Evolutionary conservation across 495 filamentous ascomycete species (phyloP).

Genomic region (Cercophora samala): DNA sequence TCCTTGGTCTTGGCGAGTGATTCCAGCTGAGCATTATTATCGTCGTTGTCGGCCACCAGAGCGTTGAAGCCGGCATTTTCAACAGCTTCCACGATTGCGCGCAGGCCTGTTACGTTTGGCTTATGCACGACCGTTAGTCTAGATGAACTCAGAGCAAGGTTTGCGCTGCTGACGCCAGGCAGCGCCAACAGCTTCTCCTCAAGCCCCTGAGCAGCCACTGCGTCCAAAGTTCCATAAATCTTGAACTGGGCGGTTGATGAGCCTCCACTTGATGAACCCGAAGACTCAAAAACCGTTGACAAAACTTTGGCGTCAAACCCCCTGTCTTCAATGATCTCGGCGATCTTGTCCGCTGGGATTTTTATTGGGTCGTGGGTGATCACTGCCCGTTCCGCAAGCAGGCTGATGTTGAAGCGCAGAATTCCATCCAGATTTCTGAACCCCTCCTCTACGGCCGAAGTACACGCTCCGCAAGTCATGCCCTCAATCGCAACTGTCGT

Average conservation of each 20-base stretch:
- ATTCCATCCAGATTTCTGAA: constrained; percentile 73
- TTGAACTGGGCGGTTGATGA: constrained; percentile 67
- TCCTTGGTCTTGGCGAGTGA: constrained; percentile 95
- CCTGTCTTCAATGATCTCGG: constrained; percentile 84
- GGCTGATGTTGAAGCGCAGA: constrained; percentile 85
- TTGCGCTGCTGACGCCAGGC: constrained; percentile 68
- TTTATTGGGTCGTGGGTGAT: constrained; percentile 72
- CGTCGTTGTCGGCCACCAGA: constrained; percentile 82
- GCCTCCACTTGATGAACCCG: constrained; percentile 43
- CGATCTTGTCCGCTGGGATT: constrained; percentile 68
- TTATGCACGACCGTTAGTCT: constrained; percentile 68
- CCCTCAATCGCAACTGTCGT: constrained; percentile 91
- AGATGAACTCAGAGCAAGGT: constrained; percentile 65
- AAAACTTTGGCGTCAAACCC: constrained; percentile 89
- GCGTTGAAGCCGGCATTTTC: constrained; percentile 83
- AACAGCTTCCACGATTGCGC: constrained; percentile 75
- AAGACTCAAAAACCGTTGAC: constrained; percentile 49
- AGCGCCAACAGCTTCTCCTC: constrained; percentile 63
- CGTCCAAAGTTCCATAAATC: constrained; percentile 74
- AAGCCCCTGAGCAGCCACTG: constrained; percentile 63
- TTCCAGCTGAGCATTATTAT: constrained; percentile 95
- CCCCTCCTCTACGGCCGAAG: constrained; percentile 79
- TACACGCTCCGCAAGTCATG: constrained; percentile 97
- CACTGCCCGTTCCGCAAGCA: constrained; percentile 88
- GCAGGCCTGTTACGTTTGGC: constrained; percentile 68